Evolutionary conservation across 305 asterid species (phyloP), one percentile per base, ranked within the genome.

Genomic region (Rubia tinctorum): DNA sequence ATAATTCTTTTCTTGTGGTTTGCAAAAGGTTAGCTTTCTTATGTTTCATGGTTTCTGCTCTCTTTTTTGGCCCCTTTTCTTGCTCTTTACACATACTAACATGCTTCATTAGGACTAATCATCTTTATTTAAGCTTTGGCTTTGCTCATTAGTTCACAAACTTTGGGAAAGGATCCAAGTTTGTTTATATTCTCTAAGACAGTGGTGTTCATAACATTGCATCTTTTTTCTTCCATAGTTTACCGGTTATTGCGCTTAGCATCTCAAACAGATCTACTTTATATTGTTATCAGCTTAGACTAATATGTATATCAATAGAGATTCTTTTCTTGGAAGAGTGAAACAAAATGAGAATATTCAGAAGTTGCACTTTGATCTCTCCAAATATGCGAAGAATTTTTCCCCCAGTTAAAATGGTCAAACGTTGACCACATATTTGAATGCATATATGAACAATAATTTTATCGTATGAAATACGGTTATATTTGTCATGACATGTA

Each of bases 1-100:
- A 22, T 73, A 66, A 76, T 76, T 76, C 79, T 34, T 76, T 76
- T 70, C 79, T 69, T 76, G 66, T 73, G 22, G 20, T 22, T 25
- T 53, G 69, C 8, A 70, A 76, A 76, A 59, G 60, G 40, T 73
- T 60, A 23, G 6, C 11, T 40, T 67, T 67, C 53, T 23, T 40
- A 42, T 53, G 25, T 53, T 70, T 56, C 34, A 55, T 22, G 59
- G 44, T 39, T 66, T 2, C 8, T 66, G 40, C 12, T 14, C 6
- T 22, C 22, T 23, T 39, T 68, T 68, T 27, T 40, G 39, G 34
- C 49, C 23, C n/a, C 22, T 40, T 76, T 70, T 53, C 79, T 76
- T 76, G 71, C 15, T 1, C 10, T 76, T 70, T 64, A 76, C 79
- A 37, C 60, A 71, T 70, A 15, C 71, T 27, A 5, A 68, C 27